Conservation (phyloP, 2,329 filamentous ascomycete genomes). For the Fusarium lateritium region DNA sequence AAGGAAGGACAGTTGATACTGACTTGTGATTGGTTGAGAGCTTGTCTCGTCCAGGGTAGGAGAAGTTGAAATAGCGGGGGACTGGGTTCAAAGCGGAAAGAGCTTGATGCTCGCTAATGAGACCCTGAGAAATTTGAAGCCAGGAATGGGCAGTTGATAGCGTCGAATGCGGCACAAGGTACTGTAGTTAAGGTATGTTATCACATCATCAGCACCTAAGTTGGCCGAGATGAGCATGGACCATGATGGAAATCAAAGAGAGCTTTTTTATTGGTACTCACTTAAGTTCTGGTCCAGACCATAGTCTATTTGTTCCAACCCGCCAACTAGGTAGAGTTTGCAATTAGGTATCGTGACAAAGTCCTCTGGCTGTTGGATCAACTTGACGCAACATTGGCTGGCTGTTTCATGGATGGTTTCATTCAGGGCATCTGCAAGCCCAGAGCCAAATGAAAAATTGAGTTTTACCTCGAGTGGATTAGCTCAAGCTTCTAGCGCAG, state of each 20-base stretch:
- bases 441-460: constrained; percentile 7
- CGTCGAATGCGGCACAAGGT: constrained; percentile 26
- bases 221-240: constrained; percentile 17
- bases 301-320: not conserved
- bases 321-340: constrained; percentile 11
- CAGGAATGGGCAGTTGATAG: constrained; percentile 16
- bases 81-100: constrained; percentile 16
- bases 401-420: constrained; percentile 33
- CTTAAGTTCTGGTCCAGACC: not conserved
- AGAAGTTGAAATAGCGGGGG: constrained; percentile 28
- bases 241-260: constrained; percentile 6
- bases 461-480: constrained; percentile 37
- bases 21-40: constrained; percentile 28
- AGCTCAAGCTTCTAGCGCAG: constrained; percentile 26
- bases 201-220: constrained; percentile 19
- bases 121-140: constrained; percentile 26
- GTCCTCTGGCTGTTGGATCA: constrained; percentile 5
- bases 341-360: constrained; percentile 12
- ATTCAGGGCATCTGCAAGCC: constrained; percentile 15
- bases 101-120: constrained; percentile 20
- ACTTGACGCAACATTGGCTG: constrained; percentile 7
- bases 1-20: constrained; percentile 20
- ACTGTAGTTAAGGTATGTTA: constrained; percentile 11
- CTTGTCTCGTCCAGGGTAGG: constrained; percentile 24
- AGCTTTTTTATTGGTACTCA: not conserved